These are phyloP conservation scores for Kodamaea jinghongensis DNA, from an alignment of 805 yeast genomes.

Conservation along the genomic window DNA sequence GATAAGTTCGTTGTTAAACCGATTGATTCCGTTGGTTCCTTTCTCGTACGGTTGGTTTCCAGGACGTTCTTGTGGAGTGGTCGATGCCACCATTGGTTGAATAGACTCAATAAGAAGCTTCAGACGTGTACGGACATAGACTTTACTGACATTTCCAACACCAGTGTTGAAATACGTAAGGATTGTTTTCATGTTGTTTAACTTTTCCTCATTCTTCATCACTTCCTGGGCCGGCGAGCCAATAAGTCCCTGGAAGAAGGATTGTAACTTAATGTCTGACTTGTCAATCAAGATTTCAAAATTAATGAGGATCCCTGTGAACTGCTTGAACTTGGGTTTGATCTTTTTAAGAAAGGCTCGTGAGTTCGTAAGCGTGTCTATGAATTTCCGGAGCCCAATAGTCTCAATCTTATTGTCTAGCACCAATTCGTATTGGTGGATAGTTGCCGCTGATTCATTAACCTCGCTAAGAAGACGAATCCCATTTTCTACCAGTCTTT, in stretches of 20 bases:
- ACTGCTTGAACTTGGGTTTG: constrained; percentile 45
- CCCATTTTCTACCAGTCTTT: constrained; percentile 56
- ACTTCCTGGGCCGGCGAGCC: constrained; percentile 37
- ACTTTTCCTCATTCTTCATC: constrained; percentile 19
- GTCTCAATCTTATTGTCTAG: constrained; percentile 33
- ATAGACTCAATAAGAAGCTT: constrained; percentile 40
- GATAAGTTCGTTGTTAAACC: constrained; percentile 51
- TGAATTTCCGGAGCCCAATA: constrained; percentile 38
- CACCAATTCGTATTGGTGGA: constrained; percentile 39
- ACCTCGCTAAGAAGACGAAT: constrained; percentile 51
- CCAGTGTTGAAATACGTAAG: constrained; percentile 12
- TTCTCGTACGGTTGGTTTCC: constrained; percentile 51
- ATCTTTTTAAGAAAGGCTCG: constrained; percentile 46
- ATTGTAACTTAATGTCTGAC: constrained; percentile 54
- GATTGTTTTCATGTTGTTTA: constrained; percentile 12
- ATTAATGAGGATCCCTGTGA: constrained; percentile 65
- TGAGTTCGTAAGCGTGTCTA: constrained; percentile 35
- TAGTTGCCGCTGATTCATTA: constrained; percentile 47
- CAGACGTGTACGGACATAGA: constrained; percentile 22
- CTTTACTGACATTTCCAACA: constrained; percentile 9
- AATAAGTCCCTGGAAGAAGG: constrained; percentile 44
- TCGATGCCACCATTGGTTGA: constrained; percentile 45
- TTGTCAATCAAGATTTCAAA: constrained; percentile 53
- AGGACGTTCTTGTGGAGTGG: constrained; percentile 36
- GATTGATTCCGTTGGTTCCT: constrained; percentile 57